phyloP scores from a whole-genome alignment of 2,329 filamentous ascomycete species.

The Aspergillus tubingensis region DNA sequence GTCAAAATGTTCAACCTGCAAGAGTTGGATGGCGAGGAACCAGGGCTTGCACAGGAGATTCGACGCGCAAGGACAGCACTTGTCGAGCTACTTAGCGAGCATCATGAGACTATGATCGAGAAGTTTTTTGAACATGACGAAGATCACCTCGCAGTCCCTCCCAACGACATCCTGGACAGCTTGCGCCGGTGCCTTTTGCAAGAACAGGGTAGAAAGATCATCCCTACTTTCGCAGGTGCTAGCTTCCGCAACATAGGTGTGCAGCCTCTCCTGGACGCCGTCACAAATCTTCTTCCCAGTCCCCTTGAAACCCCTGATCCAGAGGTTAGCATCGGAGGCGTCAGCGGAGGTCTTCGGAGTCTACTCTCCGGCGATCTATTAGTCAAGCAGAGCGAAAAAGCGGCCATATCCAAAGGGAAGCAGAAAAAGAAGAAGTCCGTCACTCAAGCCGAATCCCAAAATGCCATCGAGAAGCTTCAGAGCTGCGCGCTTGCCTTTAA shows the following conservation, averaged over 20 bases:
- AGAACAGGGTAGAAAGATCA: slow-evolving; percentile 66
- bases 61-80: slow-evolving; percentile 74
- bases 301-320: slow-evolving; percentile 78
- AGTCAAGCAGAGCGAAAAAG: slow-evolving; percentile 37
- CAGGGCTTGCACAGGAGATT: slow-evolving; percentile 64
- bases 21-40: slow-evolving; percentile 54
- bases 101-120: slow-evolving; percentile 84
- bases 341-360: slow-evolving; percentile 56
- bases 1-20: slow-evolving; percentile 59
- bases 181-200: slow-evolving; percentile 69
- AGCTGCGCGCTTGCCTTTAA: slow-evolving; percentile 80
- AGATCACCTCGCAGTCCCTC: slow-evolving; percentile 67
- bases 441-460: slow-evolving; percentile 49
- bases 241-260: slow-evolving; percentile 94
- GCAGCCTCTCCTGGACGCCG: slow-evolving; percentile 83
- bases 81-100: slow-evolving; percentile 81
- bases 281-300: slow-evolving; percentile 82
- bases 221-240: slow-evolving; percentile 86
- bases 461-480: slow-evolving; percentile 62
- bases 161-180: slow-evolving; percentile 68
- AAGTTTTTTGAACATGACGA: slow-evolving; percentile 77
- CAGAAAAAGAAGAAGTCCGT: slow-evolving; percentile 47
- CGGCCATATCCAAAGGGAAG: slow-evolving; percentile 39
- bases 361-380: slow-evolving; percentile 51
- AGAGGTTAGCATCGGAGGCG: slow-evolving; percentile 67